Base-by-base conservation (phyloP, 2,329 filamentous ascomycete genomes). In the Diaporthe sp. region DNA sequence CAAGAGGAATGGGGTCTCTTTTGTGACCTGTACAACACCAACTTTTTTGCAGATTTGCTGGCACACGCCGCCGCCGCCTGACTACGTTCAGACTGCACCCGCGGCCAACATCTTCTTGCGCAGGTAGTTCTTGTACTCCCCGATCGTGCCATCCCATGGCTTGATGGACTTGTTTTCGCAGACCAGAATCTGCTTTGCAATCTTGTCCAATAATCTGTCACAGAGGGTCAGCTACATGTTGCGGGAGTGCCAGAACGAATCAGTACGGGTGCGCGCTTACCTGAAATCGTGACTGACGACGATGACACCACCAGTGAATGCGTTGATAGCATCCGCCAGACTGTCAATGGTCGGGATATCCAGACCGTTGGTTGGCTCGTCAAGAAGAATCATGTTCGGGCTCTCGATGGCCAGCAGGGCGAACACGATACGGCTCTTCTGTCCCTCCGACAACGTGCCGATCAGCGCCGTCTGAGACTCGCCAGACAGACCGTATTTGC, bases 211-310 rank as follows among this genome's bases (percentile, higher is more conserved):
- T 81, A 99, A 89, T 89, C 96, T 97, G 73, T 51, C 70, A 30
- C 51, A 13, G 25, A 51, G 19, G 22, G 53, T 71, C 47, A 37
- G 70, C 80, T 77, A 82, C 76, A 50, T 50, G 12, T 51, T 37
- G 27, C 55, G n/a, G n/a, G 4, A 47, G n/a, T 56, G 3, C 27
- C 25, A 37, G 74, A 76, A 51, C 73, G 63, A 32, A 71, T 44
- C 10, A 8, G 13, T 15, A 22, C n/a, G 10, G 25, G 15, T 61
- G 35, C 8, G 47, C 17, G 81, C 92, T 83, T 91, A 97, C 95
- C 95, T 93, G 91, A 99, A 99, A 85, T 99, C 97, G 94, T 99
- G 97, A 81, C 94, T 97, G 73, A 99, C 97, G 77, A 98, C 96
- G 71, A 98, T 94, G 69, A 98, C 96, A 93, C 97, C 97, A 81